Base-by-base conservation (phyloP, 2,329 filamentous ascomycete genomes). In the Cadophora luteo-olivacea region DNA sequence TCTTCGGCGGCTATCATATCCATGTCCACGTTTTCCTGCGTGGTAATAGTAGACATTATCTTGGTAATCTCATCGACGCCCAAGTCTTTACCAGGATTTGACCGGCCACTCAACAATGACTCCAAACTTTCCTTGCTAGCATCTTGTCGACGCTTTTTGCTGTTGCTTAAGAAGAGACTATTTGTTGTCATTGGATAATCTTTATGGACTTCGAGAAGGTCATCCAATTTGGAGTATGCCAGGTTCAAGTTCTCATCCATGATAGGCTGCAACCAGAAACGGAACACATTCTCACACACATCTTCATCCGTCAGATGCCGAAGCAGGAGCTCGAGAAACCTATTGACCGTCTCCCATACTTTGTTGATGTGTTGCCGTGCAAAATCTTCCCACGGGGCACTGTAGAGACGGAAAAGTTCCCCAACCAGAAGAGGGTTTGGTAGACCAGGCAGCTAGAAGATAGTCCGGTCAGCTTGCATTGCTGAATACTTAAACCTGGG, bases 101-200 rank as follows among this genome's bases (percentile, higher is more conserved):
- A 55, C 4, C 45, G 36, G 19, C 8, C 24, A 4, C 22, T 61
- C 5, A 71, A 29, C 16, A 62, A 45, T 1, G n/a, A 16, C 58
- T 68, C 66, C 9, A 69, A 38, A 19, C 33, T 45, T 45, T 69
- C 25, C 4, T 69, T 61, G 11, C 45, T 51, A 33, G n/a, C 14
- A 19, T 66, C 32, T 54, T 63, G 60, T 32, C 61, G 60, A 36
- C 38, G 25, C 2, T 14, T 65, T 60, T 64, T 71, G 41, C 55
- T 71, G 58, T 63, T 54, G 29, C 82, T 75, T 0, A 79, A 79
- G 32, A 83, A 84, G 25, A 83, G 76, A 11, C 81, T 77, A 38
- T 87, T 85, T 70, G 87, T 87, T 0, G 85, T 88, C 55, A 86
- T 84, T 0, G 84, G 84, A 70, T 86, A 82, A 0, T 79, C 74